phyloP scores from a whole-genome alignment of 2,329 filamentous ascomycete genomes.

The Calonectria honghensis region DNA sequence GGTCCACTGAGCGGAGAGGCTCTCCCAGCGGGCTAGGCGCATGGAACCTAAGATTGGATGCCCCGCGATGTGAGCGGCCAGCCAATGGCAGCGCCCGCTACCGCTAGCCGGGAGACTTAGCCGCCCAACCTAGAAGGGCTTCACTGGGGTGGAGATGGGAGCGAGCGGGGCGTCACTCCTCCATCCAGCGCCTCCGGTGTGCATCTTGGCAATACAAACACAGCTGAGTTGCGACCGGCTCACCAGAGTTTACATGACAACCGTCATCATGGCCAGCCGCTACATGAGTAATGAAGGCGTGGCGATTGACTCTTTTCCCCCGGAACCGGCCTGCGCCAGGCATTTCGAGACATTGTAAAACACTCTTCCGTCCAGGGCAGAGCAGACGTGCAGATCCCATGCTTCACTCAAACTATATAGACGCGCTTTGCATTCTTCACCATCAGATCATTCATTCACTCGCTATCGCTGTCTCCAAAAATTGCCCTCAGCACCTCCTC shows the following conservation, averaged over 20 bases:
- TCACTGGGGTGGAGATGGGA: slow-evolving; percentile 45
- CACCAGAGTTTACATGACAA: slow-evolving; percentile 1
- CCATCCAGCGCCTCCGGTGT: slow-evolving; percentile 7
- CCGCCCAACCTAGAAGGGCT: slow-evolving; percentile 47
- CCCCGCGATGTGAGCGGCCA: slow-evolving; percentile 44
- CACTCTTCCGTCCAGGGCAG: neutral
- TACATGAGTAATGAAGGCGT: slow-evolving; percentile 1
- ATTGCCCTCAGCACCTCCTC: slow-evolving; percentile 93
- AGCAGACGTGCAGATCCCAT: neutral
- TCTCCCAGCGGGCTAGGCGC: slow-evolving; percentile 45
- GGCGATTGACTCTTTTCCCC: neutral
- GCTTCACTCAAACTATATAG: slow-evolving; percentile 13
- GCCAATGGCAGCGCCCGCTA: slow-evolving; percentile 43
- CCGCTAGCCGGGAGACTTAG: slow-evolving; percentile 45
- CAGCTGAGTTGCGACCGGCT: neutral
- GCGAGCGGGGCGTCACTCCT: slow-evolving; percentile 33
- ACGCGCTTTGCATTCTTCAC: neutral
- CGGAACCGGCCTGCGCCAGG: neutral
- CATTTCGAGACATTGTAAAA: neutral
- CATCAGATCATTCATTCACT: slow-evolving; percentile 58
- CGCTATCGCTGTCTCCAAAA: slow-evolving; percentile 90
- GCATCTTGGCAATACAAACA: neutral
- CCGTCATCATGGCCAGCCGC: slow-evolving; percentile 15
- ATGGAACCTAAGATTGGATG: slow-evolving; percentile 54
- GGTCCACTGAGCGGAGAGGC: slow-evolving; percentile 42